Evolutionary conservation across 2,329 filamentous ascomycete genomes (phyloP).

Genomic region (Harringtonia lauricola): DNA sequence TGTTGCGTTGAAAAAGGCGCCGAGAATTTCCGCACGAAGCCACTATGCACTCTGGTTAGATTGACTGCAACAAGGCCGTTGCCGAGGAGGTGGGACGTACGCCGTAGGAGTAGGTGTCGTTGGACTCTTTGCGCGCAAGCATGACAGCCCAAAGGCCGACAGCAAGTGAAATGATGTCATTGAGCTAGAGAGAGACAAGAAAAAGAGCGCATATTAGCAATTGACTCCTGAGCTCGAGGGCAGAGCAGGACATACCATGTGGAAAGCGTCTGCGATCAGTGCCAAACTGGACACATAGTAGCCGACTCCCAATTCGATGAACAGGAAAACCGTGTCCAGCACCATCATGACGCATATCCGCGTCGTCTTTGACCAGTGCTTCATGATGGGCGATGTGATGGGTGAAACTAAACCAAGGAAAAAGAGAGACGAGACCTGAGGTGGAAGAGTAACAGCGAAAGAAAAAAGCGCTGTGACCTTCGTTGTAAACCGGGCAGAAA

Average conservation of each 20-base stretch:
- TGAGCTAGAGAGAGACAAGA: slow-evolving; percentile 45
- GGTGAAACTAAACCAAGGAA: background rate
- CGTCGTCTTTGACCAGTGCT: slow-evolving; percentile 81
- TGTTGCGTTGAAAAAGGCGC: slow-evolving; percentile 92
- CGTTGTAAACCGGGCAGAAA: too few relatives aligned
- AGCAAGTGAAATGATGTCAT: slow-evolving; percentile 89
- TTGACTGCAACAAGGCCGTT: background rate
- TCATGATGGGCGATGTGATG: slow-evolving; percentile 4
- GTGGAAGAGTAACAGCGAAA: background rate
- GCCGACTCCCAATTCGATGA: slow-evolving; percentile 77
- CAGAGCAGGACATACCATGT: slow-evolving; percentile 58
- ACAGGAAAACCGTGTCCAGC: slow-evolving; percentile 83
- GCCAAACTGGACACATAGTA: slow-evolving; percentile 85
- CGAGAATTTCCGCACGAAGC: slow-evolving; percentile 93
- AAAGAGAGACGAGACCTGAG: background rate
- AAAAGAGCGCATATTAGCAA: background rate
- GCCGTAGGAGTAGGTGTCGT: slow-evolving; percentile 91
- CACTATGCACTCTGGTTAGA: slow-evolving; percentile 41
- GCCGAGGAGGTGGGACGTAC: slow-evolving; percentile 36
- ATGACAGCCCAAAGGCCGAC: slow-evolving; percentile 95
- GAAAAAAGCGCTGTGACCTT: background rate
- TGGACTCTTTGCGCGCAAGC: slow-evolving; percentile 72
- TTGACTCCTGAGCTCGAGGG: background rate
- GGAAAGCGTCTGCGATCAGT: slow-evolving; percentile 91
- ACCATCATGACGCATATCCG: slow-evolving; percentile 87